phyloP scores from a whole-genome alignment of 768 basidiomycete genomes.

The Leccinum rimulosum region DNA sequence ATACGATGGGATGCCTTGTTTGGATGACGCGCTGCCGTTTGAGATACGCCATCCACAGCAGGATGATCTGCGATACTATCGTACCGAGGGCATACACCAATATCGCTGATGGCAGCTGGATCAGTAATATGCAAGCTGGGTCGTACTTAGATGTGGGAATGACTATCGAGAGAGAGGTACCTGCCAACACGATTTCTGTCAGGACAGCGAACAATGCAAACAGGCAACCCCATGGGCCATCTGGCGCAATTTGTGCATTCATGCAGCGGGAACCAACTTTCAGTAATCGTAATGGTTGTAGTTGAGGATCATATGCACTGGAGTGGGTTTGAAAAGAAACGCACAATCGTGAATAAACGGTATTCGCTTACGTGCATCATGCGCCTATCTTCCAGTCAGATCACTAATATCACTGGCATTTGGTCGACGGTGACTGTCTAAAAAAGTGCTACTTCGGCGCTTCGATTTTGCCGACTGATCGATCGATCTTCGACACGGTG shows the following conservation, averaged over 20 bases:
- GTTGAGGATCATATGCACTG: no score
- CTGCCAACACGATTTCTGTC: slow-evolving; percentile 7
- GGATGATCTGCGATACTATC: slow-evolving; percentile 11
- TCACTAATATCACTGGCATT: neutral
- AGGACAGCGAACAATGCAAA: slow-evolving; percentile 9
- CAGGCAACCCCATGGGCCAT: neutral
- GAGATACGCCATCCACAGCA: slow-evolving; percentile 20
- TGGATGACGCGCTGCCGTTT: slow-evolving; percentile 5
- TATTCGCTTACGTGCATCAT: no score
- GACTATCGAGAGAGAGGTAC: neutral
- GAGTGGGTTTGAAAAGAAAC: no score
- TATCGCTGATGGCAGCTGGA: neutral
- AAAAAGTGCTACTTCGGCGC: neutral
- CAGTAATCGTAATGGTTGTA: no score
- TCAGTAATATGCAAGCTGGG: slow-evolving; percentile 12
- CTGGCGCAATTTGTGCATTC: no score
- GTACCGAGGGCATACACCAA: slow-evolving; percentile 9
- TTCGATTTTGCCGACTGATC: neutral
- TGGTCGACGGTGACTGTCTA: neutral
- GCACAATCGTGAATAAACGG: no score
- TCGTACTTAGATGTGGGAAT: slow-evolving; percentile 15
- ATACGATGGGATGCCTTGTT: slow-evolving; percentile 6
- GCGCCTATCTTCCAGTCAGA: no score
- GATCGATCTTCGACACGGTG: neutral
- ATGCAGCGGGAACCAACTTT: no score